Evolutionary conservation across 306 rosid species (phyloP), one percentile per base, ranked within the genome.

Genomic region (Mucuna pruriens): DNA sequence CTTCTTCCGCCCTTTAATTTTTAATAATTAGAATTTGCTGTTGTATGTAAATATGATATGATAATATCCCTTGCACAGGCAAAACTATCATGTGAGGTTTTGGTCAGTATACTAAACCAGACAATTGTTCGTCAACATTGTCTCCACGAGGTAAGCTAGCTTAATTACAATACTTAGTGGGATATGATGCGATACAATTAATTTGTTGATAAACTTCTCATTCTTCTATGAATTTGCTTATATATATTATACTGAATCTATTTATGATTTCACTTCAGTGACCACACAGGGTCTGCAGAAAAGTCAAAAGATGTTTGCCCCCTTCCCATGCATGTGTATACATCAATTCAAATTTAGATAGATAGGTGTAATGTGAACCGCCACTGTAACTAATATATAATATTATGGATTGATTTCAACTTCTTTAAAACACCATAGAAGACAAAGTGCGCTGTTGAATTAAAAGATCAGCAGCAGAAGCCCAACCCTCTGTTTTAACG

Each of bases 51-150:
- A n/a, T n/a, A n/a, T n/a, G n/a, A 44, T 71, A 46, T 61, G 26
- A 72, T 44, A 23, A 62, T 80, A 34, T 81, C 36, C 49, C n/a
- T n/a, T n/a, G n/a, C 51, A 48, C 85, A 93, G 96, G 90, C 97
- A 73, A 91, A 77, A 62, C 75, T 91, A 22, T 86, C 89, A 1
- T 91, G 97, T 51, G 89, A 90, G 75, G 75, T 91, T 62, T 42
- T 88, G 70, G 87, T 93, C 34, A 87, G 87, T 67, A 82, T 83
- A 10, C 12, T 65, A 45, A 86, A 84, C 49, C 94, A 91, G 64
- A 90, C 97, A 10, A 91, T 93, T 71, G 31, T 76, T 31, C 91
- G 82, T 2, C 90, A 91, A 71, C 88, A 75, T 31, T 93, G 96
- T 57, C 68, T 17, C 25, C 11, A 38, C 9, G 57, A 49, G 84